Base-by-base conservation (phyloP, 1,284 basidiomycete species). In the Gomphus bonarii region DNA sequence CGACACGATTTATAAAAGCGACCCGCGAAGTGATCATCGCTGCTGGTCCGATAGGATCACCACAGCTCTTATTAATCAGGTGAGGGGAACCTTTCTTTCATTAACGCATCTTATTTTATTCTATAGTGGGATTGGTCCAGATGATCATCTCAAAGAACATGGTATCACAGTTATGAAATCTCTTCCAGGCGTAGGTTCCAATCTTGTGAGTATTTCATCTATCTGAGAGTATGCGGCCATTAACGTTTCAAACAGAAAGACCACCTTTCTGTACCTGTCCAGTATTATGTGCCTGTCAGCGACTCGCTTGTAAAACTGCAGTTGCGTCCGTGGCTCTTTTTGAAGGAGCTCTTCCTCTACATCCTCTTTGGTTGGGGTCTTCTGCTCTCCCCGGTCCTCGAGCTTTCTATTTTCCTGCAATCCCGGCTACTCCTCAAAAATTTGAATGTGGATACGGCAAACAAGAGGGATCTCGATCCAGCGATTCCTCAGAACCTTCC, bases 51-150 rank as follows among this genome's bases (percentile, higher is more conserved):
- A 59, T 73, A 12, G 67, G 66, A 0, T 66, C 65, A 28, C 70
- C 71, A 0, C 66, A 68, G 31, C 43, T 72, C 8, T 61, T 72
- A 1, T 65, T 70, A 66, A 54, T 71, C 22, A 73, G 71, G 68
- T 69, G 4, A 9, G 42, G 10, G 12, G 14, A 12, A 42, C 36
- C 48, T 16, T n/a, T 3, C 16, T 30, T 14, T 33, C 28, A 2
- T 14, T 28, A 31, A 16, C 10, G 11, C 20, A 12, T 11, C 22
- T 33, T 2, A 49, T 35, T n/a, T n/a, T 5, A 20, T 31, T 48
- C 5, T 25, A 25, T 35, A 55, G 44, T 31, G 54, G 54, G 10
- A 36, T 55, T 12, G 54, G 54, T 3, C 43, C 54, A 3, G 4
- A 14, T 2, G 40, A 25, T n/a, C 54, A 55, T n/a, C 18, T 55